Evolutionary conservation across 345 rosid genomes (phyloP).

Genomic region (Garcia nutans): DNA sequence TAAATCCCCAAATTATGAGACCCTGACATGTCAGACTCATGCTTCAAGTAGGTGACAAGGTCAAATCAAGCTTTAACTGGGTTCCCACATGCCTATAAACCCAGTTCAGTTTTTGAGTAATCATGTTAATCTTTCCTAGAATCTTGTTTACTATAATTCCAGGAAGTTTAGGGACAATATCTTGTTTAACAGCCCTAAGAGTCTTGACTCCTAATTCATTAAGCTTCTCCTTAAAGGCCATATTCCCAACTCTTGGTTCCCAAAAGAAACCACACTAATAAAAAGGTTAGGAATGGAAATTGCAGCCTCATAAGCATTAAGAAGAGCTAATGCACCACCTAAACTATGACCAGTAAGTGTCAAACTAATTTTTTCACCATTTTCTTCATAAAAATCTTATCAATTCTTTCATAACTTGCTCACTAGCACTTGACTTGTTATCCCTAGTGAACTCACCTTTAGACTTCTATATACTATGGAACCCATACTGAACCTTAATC

Average conservation of each 20-base stretch:
- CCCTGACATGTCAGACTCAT: constrained; percentile 38
- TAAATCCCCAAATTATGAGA: constrained; percentile 57
- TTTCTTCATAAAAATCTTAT: constrained; percentile 27
- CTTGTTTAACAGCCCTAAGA: constrained; percentile 51
- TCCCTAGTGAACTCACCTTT: constrained; percentile 53
- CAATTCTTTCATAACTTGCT: constrained; percentile 62
- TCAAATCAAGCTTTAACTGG: constrained; percentile 46
- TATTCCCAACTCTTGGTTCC: constrained; percentile 67
- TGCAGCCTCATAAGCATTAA: constrained; percentile 55
- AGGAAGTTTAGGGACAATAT: constrained; percentile 58
- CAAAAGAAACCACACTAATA: constrained; percentile 56
- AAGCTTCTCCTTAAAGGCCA: constrained; percentile 52
- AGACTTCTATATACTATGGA: constrained; percentile 48
- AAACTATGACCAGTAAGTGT: constrained; percentile 60
- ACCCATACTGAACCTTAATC: constrained; percentile 55
- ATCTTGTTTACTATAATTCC: constrained; percentile 51
- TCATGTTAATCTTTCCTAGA: constrained; percentile 38
- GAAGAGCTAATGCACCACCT: constrained; percentile 62
- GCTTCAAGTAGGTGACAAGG: constrained; percentile 45
- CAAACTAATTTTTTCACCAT: constrained; percentile 55
- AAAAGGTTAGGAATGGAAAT: constrained; percentile 37
- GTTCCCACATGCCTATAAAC: constrained; percentile 65
- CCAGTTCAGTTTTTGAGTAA: constrained; percentile 43
- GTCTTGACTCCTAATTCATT: constrained; percentile 47
- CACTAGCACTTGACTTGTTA: constrained; percentile 50